phyloP scores from a whole-genome alignment of 1,284 basidiomycete species.

The Sanghuangporus sanghuang region DNA sequence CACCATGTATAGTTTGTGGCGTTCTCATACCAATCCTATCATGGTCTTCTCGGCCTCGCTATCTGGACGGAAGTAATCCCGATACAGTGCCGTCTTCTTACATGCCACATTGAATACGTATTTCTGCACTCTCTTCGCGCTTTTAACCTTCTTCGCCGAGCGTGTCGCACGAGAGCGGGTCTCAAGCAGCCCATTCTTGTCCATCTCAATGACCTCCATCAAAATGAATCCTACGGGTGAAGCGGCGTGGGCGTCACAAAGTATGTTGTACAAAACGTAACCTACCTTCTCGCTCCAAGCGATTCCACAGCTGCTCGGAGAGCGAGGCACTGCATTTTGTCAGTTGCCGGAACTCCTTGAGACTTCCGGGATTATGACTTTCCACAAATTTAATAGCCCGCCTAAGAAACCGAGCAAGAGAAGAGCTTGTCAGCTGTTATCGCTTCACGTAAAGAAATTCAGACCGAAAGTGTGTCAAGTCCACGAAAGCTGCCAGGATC shows the following conservation, averaged over 20 bases:
- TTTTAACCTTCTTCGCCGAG: slow-evolving; percentile 34
- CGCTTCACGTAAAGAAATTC: slow-evolving; percentile 15
- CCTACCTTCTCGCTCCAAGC: slow-evolving; percentile 65
- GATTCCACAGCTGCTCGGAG: slow-evolving; percentile 57
- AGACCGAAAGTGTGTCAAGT: slow-evolving; percentile 67
- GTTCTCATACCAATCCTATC: slow-evolving; percentile 40
- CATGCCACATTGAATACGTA: slow-evolving; percentile 52
- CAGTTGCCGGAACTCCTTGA: slow-evolving; percentile 50
- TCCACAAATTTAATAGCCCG: slow-evolving; percentile 71
- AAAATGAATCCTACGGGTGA: slow-evolving; percentile 53
- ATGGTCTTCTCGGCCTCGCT: slow-evolving; percentile 52
- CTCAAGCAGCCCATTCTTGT: slow-evolving; percentile 46
- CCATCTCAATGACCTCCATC: slow-evolving; percentile 41
- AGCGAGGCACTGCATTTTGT: slow-evolving; percentile 51
- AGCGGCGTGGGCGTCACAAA: neutral
- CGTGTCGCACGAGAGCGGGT: slow-evolving; percentile 35
- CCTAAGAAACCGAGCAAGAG: slow-evolving; percentile 32
- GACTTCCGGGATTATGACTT: slow-evolving; percentile 39
- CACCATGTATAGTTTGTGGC: slow-evolving; percentile 22
- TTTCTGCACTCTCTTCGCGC: slow-evolving; percentile 47
- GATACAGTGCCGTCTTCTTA: slow-evolving; percentile 42
- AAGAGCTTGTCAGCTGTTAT: neutral
- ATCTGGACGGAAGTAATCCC: slow-evolving; percentile 64
- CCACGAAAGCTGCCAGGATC: slow-evolving; percentile 57
- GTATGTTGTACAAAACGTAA: neutral